Evolutionary conservation across 75 land plant genomes (phyloP).

Genomic region (Pinus taeda): DNA sequence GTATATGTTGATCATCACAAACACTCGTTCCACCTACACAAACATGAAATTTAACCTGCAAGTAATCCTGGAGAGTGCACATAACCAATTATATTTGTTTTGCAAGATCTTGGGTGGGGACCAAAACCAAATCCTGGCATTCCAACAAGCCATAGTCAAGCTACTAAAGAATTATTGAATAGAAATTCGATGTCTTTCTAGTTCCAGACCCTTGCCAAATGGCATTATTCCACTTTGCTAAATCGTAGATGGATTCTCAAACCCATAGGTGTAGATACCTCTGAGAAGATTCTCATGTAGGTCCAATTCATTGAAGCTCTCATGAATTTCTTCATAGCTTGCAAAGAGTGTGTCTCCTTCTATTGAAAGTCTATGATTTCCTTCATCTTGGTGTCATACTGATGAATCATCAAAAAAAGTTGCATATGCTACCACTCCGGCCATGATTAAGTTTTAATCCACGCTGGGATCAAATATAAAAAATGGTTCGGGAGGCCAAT

Average conservation of each 20-base stretch:
- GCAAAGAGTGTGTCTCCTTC: slow-evolving; percentile 76
- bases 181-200: slow-evolving; percentile 73
- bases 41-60: slow-evolving; percentile 79
- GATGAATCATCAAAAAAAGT: slow-evolving; percentile 51
- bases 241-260: slow-evolving; percentile 78
- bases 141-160: slow-evolving; percentile 57
- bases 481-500: not conserved
- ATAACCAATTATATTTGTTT: slow-evolving; percentile 75
- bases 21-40: slow-evolving; percentile 84
- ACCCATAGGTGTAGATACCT: slow-evolving; percentile 87
- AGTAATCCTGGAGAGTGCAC: slow-evolving; percentile 71
- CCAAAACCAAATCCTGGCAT: slow-evolving; percentile 66
- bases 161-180: slow-evolving; percentile 74
- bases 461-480: too few relatives aligned
- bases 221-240: slow-evolving; percentile 79
- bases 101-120: slow-evolving; percentile 71
- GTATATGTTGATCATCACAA: slow-evolving; percentile 59
- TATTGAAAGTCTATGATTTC: slow-evolving; percentile 29
- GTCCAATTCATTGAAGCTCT: slow-evolving; percentile 77
- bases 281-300: slow-evolving; percentile 78
- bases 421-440: slow-evolving; percentile 35
- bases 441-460: slow-evolving; percentile 25
- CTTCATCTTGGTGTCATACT: slow-evolving; percentile 50
- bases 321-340: slow-evolving; percentile 68
- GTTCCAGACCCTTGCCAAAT: slow-evolving; percentile 78